Evolutionary conservation across 495 filamentous ascomycete species (phyloP), one percentile per base, ranked within the genome.

Genomic region (Neurospora hispaniola): DNA sequence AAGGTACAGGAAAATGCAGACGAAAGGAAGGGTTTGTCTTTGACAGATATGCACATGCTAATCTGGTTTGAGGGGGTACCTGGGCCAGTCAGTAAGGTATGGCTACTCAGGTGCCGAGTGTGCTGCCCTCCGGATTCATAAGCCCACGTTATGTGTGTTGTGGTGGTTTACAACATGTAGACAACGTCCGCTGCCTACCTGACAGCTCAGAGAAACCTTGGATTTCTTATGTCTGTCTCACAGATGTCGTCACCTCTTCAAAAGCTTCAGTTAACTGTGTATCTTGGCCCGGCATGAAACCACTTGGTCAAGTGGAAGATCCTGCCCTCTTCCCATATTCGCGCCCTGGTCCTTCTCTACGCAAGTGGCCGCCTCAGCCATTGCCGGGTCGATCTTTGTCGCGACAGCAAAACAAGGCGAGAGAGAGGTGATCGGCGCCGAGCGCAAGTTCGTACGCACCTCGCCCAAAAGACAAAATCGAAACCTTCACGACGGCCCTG

Each of bases 331-430:
- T 77, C 72, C 38, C 35, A 71, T 27, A 35, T 73, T 54, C 73
- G 70, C 40, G 69, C 74, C 5, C 18, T 76, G 18, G 31, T 75
- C 18, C 39, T 76, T 42, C 38, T 31, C 43, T 72, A 72, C 18
- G 39, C 75, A n/a, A n/a, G 48, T 74, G 41, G 70, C 71, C 7
- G 71, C 74, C 48, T 48, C 76, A 6, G 71, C 59, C 48, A 70
- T 72, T 7, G 76, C 75, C 1, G 73, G 76, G 46, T n/a, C 78
- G 41, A 76, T 66, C 39, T 79, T 76, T 66, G 42, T 70, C 20
- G 77, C 74, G n/a, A 75, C 76, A 41, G 71, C 76, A 11, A 38
- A 71, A 10, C 74, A 74, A 23, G 70, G 72, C n/a, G 74, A 73
- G 20, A 46, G 43, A 10, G 69, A 70, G 38, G 73, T 76, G 0